These are phyloP conservation scores for Zasmidium citrigriseum DNA, from an alignment of 2,329 filamentous ascomycete species.

Conservation along the genomic window DNA sequence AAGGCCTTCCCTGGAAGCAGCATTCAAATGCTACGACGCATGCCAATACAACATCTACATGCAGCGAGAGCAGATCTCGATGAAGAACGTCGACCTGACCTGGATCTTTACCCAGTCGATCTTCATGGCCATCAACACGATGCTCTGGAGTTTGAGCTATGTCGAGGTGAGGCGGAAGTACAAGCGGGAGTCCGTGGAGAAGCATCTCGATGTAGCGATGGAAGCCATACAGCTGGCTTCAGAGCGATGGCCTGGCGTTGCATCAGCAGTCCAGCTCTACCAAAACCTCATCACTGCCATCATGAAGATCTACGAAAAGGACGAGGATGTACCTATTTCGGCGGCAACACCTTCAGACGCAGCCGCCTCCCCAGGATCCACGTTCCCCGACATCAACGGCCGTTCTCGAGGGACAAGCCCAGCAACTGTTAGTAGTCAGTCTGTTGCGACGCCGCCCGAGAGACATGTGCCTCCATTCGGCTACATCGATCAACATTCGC, in stretches of 20 bases:
- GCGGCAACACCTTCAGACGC: constrained; percentile 49
- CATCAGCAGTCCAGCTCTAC: constrained; percentile 82
- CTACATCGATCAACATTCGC: constrained; percentile 32
- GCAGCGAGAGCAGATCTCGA: constrained; percentile 76
- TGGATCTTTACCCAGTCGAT: constrained; percentile 91
- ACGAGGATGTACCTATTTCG: constrained; percentile 52
- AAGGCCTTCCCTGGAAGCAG: constrained; percentile 76
- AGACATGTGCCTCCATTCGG: constrained; percentile 25
- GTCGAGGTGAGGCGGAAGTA: constrained; percentile 75
- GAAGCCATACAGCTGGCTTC: constrained; percentile 78
- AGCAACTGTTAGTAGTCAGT: constrained; percentile 34
- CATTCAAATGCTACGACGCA: constrained; percentile 79
- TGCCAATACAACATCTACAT: constrained; percentile 79
- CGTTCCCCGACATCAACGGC: constrained; percentile 42
- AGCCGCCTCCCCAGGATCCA: constrained; percentile 40
- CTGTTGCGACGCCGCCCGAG: constrained; percentile 37
- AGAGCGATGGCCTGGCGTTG: constrained; percentile 88
- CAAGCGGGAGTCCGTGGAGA: constrained; percentile 71
- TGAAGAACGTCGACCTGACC: constrained; percentile 76
- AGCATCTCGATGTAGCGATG: constrained; percentile 71
- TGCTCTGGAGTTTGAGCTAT: constrained; percentile 91
- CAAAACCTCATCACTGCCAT: constrained; percentile 82
- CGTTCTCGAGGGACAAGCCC: constrained; percentile 50
- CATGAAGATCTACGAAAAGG: constrained; percentile 78
- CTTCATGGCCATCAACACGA: constrained; percentile 88